Base-by-base conservation (phyloP, 2,329 filamentous ascomycete species). In the Penicillium olsonii region DNA sequence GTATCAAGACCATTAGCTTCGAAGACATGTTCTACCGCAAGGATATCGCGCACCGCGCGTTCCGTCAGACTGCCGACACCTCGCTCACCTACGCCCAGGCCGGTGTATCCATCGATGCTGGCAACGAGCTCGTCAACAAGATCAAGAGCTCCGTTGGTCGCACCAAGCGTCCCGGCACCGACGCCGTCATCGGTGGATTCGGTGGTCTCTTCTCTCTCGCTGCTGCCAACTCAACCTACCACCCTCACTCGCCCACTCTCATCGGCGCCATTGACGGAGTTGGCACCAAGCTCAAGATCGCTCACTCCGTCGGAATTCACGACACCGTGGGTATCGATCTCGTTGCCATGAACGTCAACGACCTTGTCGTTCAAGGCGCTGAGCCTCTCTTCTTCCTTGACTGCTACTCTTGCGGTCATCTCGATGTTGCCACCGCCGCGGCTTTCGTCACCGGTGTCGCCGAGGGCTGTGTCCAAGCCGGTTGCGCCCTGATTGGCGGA, bases 341-440 rank as follows among this genome's bases (percentile, higher is more conserved):
- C 29, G 94, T 99, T 4, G 94, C 94, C 59, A 97, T 97, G 92
- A 97, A 96, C 71, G 94, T 97, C 68, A 99, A 99, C 71, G 94
- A 99, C 66, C 81, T 99, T 0, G 87, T 99, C 43, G 94, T 97
- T 8, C 92, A 97, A 75, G 94, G 94, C 46, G 94, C 94, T 11
- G 90, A 94, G 61, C 92, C 94, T 2, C 80, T 97, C 57, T 94
- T 94, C 79, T 97, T 99, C 81, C 85, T 97, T 55, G 94, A 99
- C 77, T 97, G 95, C 81, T 96, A 95, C 74, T 92, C 91, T 53
- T 96, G 92, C 79, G 91, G 89, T 71, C 87, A 87, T 69, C 83
- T 99, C 18, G 84, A 95, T 59, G 83, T 92, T 8, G 78, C 84
- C 31, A 84, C 84, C 4, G 90, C 91, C 0, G 85, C 88, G 10